Evolutionary conservation across 202 grass and related monocot species (phyloP), one percentile per base, ranked within the genome.

Genomic region (Musa balbisiana): DNA sequence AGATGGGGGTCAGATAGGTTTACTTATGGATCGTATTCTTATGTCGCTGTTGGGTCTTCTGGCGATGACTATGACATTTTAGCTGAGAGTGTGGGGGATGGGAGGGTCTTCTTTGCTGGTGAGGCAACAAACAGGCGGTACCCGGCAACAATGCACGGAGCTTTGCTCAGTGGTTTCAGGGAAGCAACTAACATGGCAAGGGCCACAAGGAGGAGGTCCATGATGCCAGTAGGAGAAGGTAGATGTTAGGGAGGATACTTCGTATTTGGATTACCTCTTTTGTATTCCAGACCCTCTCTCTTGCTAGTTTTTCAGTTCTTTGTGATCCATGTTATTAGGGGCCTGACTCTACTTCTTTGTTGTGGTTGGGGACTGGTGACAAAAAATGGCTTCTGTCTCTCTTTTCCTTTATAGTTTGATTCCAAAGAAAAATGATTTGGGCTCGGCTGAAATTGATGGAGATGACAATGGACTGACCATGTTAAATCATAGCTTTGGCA

Each of bases 1-100:
- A 81, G 87, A 71, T 98, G 95, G 95, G 94, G 95, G 11, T 88
- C 84, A 1, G 95, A 98, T 73, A 89, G 53, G 69, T 98, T 94
- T 75, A 79, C 91, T 71, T 85, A 92, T 80, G 95, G 91, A 55
- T 98, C 95, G 49, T 98, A 98, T 76, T 94, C 91, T 20, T 92
- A 98, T 80, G 89, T 94, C 64, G 85, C 88, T 74, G 73, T 94
- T 71, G 95, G 95, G 1, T 88, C 91, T 65, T 98, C 91, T 10
- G 95, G 95, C 17, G 95, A 98, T 78, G 95, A 98, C 83, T 98
- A 98, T 68, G 95, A 98, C 75, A 87, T 98, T 83, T 85, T 98
- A 79, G 91, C 91, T 1, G 91, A 98, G 80, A 89, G 87, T 80
- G 85, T 94, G 43, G 78, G 81, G 49, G 80, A 90, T 56, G 80